Evolutionary conservation across 495 filamentous ascomycete genomes (phyloP), one percentile per base, ranked within the genome.

Genomic region (Oidiodendron maius): DNA sequence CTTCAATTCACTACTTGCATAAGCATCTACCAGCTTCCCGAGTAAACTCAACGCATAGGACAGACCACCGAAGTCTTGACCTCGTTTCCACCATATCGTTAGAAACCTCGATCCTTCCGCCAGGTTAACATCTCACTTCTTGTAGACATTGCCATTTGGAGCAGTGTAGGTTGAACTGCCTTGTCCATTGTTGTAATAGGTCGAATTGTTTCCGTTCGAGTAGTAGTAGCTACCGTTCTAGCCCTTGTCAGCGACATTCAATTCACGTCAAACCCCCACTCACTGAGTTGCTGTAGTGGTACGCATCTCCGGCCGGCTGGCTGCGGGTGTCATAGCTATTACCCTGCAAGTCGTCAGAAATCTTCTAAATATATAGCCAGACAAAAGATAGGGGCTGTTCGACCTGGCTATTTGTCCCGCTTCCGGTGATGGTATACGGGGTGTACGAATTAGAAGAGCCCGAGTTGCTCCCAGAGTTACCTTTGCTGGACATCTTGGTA

Each of bases 201-300:
- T 53, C 0, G 46, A 51, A 16, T 32, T 35, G 36, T 60, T 34
- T 8, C 50, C 42, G 39, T 60, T 60, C 8, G 9, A 25, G 38
- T 57, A 57, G 36, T 54, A 60, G 46, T 60, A 60, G 25, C 17
- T 32, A n/a, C 53, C 53, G 51, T 59, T n/a, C n/a, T n/a, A n/a
- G n/a, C n/a, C n/a, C n/a, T n/a, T n/a, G n/a, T n/a, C n/a, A n/a
- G n/a, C 56, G 52, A 17, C 12, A 28, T 3, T 1, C 1, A 47
- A n/a, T 17, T 44, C 11, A 38, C 32, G 16, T 9, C 12, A 15
- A 5, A 40, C 2, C 18, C 40, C 16, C 13, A 15, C 11, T 5
- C 12, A 23, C 18, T 6, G 25, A 4, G 57, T 60, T 60, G 47
- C 39, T 46, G 39, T 60, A 60, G 20, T 60, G 57, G 26, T 60